Evolutionary conservation across 202 grass and related monocot genomes (phyloP), one percentile per base, ranked within the genome.

Genomic region (Hordeum pubiflorum): DNA sequence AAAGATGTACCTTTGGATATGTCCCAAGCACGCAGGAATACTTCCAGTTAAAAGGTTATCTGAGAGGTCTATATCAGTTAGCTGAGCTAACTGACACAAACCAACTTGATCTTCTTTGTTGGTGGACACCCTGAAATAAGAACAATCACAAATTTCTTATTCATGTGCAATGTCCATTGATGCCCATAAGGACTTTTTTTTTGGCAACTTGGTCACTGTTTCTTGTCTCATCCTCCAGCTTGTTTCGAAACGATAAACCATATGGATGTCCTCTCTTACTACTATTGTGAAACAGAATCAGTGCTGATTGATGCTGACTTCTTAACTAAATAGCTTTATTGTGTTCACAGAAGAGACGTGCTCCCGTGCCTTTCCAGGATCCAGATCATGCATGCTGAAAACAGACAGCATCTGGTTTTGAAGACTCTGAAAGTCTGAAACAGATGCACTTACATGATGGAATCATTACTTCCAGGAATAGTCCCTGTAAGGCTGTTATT

Each of bases 1-100:
- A 26, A 82, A 72, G 63, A 71, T 84, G 64, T 89, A 99, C 96
- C 96, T 91, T 88, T 81, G 78, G 44, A 93, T 83, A 77, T 86
- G 57, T 65, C 31, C 66, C 38, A 99, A 67, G 85, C 96, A 99
- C 64, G 82, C 41, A 36, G 96, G 96, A 63, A 99, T 61, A 57
- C 85, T 36, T 72, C 96, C 92, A 68, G 63, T 81, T 61, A 99
- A 90, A 85, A 85, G 85, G 83, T 99, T 99, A 83, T 91, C 79
- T 20, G 96, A 99, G 40, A 99, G 92, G 78, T 90, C 84, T 72
- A 88, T 78, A 81, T 93, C 80, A 23, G 56, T 87, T 69, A 93
- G 44, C 46, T 77, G 77, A 73, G 87, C 79, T 74, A 96, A 82
- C 55, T 77, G 76, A 80, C 96, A 99, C 72, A 99, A 84, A 23